These are phyloP conservation scores for Papiliotrema fonsecae DNA, from an alignment of 1,284 basidiomycete genomes.

Conservation along the genomic window DNA sequence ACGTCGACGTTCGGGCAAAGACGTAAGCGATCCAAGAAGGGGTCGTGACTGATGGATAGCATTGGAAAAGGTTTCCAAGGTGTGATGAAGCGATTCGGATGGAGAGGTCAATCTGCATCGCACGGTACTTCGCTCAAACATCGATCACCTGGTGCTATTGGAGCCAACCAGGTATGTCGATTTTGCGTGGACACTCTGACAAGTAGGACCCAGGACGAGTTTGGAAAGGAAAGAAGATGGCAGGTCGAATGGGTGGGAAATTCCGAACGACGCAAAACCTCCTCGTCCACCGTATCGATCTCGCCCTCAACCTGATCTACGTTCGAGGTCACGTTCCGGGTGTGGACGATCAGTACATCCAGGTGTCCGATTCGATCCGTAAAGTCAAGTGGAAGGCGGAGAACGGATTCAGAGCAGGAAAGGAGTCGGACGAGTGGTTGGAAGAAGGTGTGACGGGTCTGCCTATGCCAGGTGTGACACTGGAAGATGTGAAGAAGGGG, in stretches of 20 bases:
- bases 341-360: conserved; percentile 54
- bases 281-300: conserved; percentile 82
- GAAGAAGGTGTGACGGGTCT: conserved; percentile 75
- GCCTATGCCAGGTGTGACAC: conserved; percentile 88
- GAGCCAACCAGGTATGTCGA: conserved; percentile 77
- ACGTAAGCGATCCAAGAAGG: conserved; percentile 57
- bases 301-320: conserved; percentile 77
- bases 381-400: conserved; percentile 61
- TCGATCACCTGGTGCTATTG: conserved; percentile 87
- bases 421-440: conserved; percentile 69
- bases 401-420: conserved; percentile 57
- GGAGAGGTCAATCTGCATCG: conserved; percentile 84
- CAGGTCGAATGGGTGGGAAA: conserved; percentile 83
- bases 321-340: conserved; percentile 61
- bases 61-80: conserved; percentile 97
- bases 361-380: conserved; percentile 80
- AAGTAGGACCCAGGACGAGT: conserved; percentile 86
- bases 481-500: conserved; percentile 53
- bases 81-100: conserved; percentile 94
- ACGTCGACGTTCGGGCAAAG: conserved; percentile 87
- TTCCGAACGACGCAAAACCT: conserved; percentile 85
- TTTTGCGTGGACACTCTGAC: conserved; percentile 5
- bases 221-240: conserved; percentile 98
- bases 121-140: conserved; percentile 97
- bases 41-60: conserved; percentile 52